Evolutionary conservation across 192 early-diverging fungal species (phyloP), one percentile per base, ranked within the genome.

Genomic region (Coemansia umbellata): DNA sequence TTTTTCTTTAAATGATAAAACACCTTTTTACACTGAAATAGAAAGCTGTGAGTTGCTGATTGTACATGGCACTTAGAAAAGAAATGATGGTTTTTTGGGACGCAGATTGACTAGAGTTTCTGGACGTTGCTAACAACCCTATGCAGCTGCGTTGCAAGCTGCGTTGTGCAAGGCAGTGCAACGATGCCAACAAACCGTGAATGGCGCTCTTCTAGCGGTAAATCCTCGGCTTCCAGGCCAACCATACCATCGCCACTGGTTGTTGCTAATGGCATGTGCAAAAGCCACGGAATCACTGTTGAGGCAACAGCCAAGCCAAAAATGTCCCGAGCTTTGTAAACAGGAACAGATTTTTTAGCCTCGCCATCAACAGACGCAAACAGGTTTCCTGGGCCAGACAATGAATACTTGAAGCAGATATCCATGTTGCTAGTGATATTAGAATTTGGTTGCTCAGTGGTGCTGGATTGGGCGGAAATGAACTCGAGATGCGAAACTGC

Each of bases 281-380:
- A 31, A 21, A 75, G 52, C 72, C 72, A 75, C 10, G 53, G 61
- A 1, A 68, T 18, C n/a, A 57, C 72, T 0, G 65, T 60, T 5
- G 47, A 39, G 1, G 55, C 31, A 0, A 52, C 27, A 0, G 35
- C 24, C 6, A 17, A 8, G 31, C 72, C 72, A 60, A 75, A 68
- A 9, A 75, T 44, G 0, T 9, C 37, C 5, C 15, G 11, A 2
- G 57, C 60, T 23, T 32, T 11, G 30, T 75, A 75, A 3, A 75
- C 47, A 2, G 72, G 72, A 49, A 75, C 65, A 0, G 11, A 8
- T 17, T 60, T 68, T 4, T 33, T 47, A 1, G 42, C 44, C 0
- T 3, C 6, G 1, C 57, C 62, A 5, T 72, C 58, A 1, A 37
- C 7, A 3, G 15, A 5, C 0, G 48, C 44, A 32, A 22, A 36